Evolutionary conservation across 2,329 filamentous ascomycete species (phyloP).

Genomic region (Tolypocladium nubicola): DNA sequence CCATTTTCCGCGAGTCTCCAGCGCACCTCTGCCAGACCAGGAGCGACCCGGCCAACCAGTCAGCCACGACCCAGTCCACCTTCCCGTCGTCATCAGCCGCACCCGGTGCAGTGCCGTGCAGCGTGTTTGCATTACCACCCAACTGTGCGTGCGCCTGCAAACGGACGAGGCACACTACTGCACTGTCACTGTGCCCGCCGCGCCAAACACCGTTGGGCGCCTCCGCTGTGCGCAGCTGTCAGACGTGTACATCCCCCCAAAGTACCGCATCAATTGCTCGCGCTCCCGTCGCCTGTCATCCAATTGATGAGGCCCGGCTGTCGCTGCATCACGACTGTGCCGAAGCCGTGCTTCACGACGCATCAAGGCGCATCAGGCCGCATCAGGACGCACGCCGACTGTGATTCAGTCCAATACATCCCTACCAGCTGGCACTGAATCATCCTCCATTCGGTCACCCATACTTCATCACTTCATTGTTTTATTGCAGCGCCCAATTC

Average conservation of each 20-base stretch:
- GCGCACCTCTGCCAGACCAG: slow-evolving; percentile 1
- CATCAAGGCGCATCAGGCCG: background rate
- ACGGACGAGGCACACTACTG: background rate
- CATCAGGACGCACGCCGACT: background rate
- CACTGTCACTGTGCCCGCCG: background rate
- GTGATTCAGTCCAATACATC: background rate
- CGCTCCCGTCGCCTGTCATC: background rate
- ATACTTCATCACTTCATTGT: background rate
- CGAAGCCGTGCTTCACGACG: background rate
- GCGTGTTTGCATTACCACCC: background rate
- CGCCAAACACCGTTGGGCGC: background rate
- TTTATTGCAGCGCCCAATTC: background rate
- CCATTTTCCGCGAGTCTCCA: slow-evolving; percentile 19
- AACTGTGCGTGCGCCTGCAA: background rate
- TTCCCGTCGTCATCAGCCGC: background rate
- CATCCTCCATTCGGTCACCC: background rate
- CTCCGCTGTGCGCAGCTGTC: background rate
- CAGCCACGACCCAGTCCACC: background rate
- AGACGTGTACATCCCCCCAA: background rate
- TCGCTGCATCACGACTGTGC: background rate
- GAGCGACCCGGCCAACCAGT: background rate
- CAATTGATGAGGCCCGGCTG: background rate
- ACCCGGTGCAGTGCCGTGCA: background rate
- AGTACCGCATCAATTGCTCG: background rate
- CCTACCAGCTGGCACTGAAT: background rate